Evolutionary conservation across 768 basidiomycete species (phyloP).

Genomic region (Boletus sp.): DNA sequence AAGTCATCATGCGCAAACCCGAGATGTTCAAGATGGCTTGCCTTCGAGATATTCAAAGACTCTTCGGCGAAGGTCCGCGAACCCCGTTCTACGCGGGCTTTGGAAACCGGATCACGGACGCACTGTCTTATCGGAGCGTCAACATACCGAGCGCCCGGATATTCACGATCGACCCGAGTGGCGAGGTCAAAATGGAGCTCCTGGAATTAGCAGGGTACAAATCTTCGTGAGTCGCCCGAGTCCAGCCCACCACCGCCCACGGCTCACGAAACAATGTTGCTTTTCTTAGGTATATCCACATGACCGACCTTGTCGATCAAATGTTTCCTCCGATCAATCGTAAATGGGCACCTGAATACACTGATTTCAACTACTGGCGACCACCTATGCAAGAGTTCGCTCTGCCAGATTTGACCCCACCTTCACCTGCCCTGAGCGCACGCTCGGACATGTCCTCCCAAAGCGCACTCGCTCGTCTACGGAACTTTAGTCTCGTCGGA

Average conservation of each 20-base stretch:
- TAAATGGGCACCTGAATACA: conserved; percentile 86
- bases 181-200: conserved; percentile 96
- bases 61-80: conserved; percentile 71
- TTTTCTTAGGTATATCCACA: conserved; percentile 80
- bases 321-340: conserved; percentile 97
- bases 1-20: conserved; percentile 98
- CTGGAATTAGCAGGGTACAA: conserved; percentile 97
- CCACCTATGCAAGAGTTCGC: conserved; percentile 70
- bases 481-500: conserved; percentile 76
- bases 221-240: conserved; percentile 63
- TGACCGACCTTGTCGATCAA: conserved; percentile 99
- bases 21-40: conserved; percentile 99
- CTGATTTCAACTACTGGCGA: conserved; percentile 98
- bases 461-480: conserved; percentile 67
- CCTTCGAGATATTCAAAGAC: conserved; percentile 85
- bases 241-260: not conserved
- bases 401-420: conserved; percentile 77
- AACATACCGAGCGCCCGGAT: conserved; percentile 92
- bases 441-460: conserved; percentile 82
- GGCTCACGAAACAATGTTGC: not conserved
- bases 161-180: conserved; percentile 93
- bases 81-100: conserved; percentile 96
- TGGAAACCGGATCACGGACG: conserved; percentile 97
- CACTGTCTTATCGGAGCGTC: conserved; percentile 94
- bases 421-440: conserved; percentile 91